Evolutionary conservation across 768 basidiomycete species (phyloP), one percentile per base, ranked within the genome.

Genomic region (Lentinus brumalis): DNA sequence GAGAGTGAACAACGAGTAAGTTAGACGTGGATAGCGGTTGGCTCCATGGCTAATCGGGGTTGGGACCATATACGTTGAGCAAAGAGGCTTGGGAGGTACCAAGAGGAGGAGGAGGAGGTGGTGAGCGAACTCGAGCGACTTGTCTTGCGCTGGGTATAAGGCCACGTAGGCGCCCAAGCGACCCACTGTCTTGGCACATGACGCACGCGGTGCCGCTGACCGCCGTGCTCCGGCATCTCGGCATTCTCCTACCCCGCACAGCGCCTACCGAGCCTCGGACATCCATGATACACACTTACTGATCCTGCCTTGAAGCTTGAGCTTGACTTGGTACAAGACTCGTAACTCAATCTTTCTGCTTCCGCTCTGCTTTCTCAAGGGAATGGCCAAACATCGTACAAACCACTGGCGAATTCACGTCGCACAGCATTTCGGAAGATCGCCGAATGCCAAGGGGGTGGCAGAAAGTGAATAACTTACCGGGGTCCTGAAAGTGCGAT

Each of bases 1-100:
- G 57, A 63, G 42, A 1, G 62, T 50, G 54, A 59, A 21, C n/a
- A 63, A 45, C 12, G 62, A 59, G 54, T 63, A 63, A n/a, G 62
- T 59, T 30, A 63, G 30, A 40, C 62, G 62, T 21, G 62, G 62
- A 49, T 59, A 59, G 42, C 58, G 57, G 35, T 56, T 55, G 8
- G 56, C 38, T n/a, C 57, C 57, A 63, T 63, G 41, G n/a, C 32
- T 49, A 35, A 58, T 26, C 35, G 32, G 57, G 29, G 62, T 63
- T 46, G 62, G 62, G 42, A 54, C 62, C 62, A 63, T 63, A 56
- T 51, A 56, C 38, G 21, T 46, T 12, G 15, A 42, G 40, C 40
- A n/a, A 9, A 40, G 32, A 18, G 10, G 29, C 29, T 60, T 54
- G 46, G 59, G 53, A 54, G 46, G n/a, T 15, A 49, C 46, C 10